phyloP scores from a whole-genome alignment of 306 rosid genomes.

The Mimosa pudica region DNA sequence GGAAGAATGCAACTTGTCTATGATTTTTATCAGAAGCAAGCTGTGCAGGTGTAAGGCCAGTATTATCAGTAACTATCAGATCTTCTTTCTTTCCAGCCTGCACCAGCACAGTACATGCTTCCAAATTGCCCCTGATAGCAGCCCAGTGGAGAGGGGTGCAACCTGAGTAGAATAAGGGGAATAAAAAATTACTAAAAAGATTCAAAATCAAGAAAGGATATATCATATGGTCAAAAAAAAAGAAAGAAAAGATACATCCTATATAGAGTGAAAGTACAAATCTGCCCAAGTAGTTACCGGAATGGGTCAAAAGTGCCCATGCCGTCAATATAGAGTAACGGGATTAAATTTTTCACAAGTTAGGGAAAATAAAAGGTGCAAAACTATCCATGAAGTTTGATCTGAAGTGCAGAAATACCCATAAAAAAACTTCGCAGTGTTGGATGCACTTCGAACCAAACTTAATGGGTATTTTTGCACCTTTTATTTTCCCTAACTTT shows the following conservation, averaged over 20 bases:
- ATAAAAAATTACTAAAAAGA: slow-evolving; percentile 11
- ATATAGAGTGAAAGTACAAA: neutral
- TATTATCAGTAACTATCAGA: slow-evolving; percentile 82
- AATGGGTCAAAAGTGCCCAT: too few relatives aligned
- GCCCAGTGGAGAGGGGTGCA: slow-evolving; percentile 99
- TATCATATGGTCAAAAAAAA: too few relatives aligned
- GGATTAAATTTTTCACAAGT: too few relatives aligned
- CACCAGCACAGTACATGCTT: slow-evolving; percentile 96
- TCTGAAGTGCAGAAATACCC: too few relatives aligned
- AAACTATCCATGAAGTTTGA: too few relatives aligned
- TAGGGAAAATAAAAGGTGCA: too few relatives aligned
- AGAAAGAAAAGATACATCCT: neutral
- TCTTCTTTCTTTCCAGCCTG: slow-evolving; percentile 99
- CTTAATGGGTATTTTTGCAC: too few relatives aligned
- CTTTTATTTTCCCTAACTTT: too few relatives aligned
- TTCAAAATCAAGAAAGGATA: slow-evolving; percentile 18
- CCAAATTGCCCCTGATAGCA: slow-evolving; percentile 93
- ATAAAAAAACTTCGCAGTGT: too few relatives aligned
- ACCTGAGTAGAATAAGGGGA: slow-evolving; percentile 54
- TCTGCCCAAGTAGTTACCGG: too few relatives aligned
- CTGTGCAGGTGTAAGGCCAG: slow-evolving; percentile 98
- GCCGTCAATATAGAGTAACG: too few relatives aligned
- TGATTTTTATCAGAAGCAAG: slow-evolving; percentile 96
- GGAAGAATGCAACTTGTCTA: slow-evolving; percentile 99
- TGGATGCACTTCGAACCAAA: too few relatives aligned